phyloP scores from a whole-genome alignment of 768 basidiomycete species.

The Mycena polygramma region DNA sequence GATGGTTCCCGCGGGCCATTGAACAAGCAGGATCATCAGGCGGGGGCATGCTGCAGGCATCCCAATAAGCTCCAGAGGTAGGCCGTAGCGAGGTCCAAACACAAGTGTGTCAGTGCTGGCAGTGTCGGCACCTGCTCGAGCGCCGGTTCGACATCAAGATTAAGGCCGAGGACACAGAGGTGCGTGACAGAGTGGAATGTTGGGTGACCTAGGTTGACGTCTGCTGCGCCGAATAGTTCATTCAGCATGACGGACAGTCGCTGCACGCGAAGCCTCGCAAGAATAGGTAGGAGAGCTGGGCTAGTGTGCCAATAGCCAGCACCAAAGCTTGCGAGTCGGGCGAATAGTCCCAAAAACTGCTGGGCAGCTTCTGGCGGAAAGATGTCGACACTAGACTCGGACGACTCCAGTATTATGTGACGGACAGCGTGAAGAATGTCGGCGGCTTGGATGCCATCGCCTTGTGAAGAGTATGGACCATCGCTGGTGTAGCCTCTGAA shows the following conservation, averaged over 20 bases:
- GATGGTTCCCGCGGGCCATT: background rate
- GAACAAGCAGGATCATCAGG: background rate
- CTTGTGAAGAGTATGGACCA: background rate
- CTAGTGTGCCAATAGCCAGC: background rate
- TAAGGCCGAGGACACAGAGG: background rate
- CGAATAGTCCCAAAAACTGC: background rate
- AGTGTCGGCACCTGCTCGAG: background rate
- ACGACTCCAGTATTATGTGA: too few relatives aligned
- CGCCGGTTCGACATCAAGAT: background rate
- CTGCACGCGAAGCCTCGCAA: background rate
- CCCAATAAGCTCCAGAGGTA: too few relatives aligned
- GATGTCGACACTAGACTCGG: too few relatives aligned
- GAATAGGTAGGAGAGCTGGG: background rate
- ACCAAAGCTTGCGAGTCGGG: background rate
- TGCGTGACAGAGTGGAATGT: background rate
- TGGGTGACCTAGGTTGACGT: slow-evolving; percentile 1
- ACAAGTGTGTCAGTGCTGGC: slow-evolving; percentile 7
- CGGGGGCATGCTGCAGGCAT: background rate
- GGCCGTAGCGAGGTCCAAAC: background rate
- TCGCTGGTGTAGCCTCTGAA: background rate
- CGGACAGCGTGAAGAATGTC: background rate
- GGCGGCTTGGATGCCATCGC: background rate
- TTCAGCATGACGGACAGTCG: background rate
- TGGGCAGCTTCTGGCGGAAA: too few relatives aligned
- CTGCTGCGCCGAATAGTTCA: background rate